Percentiles rank a stretch among this genome's conserved stretches.
Conservation (phyloP, 129 eudicot species). For the Tagetes erecta region DNA sequence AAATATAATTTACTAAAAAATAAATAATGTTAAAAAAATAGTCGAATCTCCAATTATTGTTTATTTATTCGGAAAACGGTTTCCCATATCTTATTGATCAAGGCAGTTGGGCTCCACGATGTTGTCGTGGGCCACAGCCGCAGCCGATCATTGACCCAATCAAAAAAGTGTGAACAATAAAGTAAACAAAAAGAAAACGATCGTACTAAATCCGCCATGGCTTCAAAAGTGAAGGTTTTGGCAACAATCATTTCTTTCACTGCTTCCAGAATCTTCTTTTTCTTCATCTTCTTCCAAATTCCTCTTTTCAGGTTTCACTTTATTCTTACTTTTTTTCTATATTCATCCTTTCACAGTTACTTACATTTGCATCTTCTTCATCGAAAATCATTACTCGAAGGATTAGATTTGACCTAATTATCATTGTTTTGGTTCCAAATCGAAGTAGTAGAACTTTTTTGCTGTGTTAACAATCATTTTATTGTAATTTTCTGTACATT, state of each 20-base stretch:
- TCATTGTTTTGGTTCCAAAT: neutral
- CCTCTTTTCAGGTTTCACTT: constrained; percentile 67
- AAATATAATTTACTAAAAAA: no score
- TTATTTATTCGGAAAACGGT: constrained; percentile 9
- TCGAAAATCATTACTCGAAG: neutral
- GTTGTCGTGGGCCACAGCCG: constrained; percentile 20
- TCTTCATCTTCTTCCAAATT: constrained; percentile 59
- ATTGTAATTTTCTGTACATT: neutral
- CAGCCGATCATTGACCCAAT: neutral
- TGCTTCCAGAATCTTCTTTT: constrained; percentile 52
- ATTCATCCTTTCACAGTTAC: neutral
- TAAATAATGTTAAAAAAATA: neutral
- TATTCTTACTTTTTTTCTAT: neutral
- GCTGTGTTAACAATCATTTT: neutral
- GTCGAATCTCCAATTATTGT: neutral
- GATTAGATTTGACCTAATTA: constrained; percentile 15
- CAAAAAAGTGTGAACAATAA: constrained; percentile 9
- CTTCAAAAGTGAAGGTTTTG: constrained; percentile 41
- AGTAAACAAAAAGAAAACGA: neutral
- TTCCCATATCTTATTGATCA: neutral
- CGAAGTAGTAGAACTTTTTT: no score
- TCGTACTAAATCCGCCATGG: constrained; percentile 36
- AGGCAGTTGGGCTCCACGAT: constrained; percentile 16
- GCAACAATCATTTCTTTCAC: constrained; percentile 38
- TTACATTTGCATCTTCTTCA: constrained; percentile 9